phyloP scores from a whole-genome alignment of 306 rosid genomes.

The Senna siamea region DNA sequence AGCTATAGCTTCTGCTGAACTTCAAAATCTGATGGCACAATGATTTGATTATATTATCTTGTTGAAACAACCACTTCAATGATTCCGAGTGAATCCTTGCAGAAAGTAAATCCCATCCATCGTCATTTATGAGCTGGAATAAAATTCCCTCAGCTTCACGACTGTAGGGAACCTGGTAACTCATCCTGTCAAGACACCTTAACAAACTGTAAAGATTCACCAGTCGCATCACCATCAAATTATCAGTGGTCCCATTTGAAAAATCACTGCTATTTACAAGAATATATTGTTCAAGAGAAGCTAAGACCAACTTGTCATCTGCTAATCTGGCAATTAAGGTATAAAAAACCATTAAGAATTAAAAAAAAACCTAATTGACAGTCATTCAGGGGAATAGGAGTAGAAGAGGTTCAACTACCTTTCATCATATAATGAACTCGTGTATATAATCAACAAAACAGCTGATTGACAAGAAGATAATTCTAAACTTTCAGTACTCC shows the following conservation, averaged over 20 bases:
- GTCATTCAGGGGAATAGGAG: constrained; percentile 24
- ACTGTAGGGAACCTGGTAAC: constrained; percentile 65
- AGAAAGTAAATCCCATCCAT: constrained; percentile 76
- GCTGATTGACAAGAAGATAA: constrained; percentile 81
- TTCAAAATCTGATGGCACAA: constrained; percentile 71
- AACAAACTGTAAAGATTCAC: constrained; percentile 75
- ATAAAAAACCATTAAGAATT: constrained; percentile 38
- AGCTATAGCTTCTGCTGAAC: constrained; percentile 60
- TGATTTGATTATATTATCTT: constrained; percentile 62
- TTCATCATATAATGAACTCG: constrained; percentile 81
- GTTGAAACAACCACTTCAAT: constrained; percentile 90
- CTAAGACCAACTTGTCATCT: constrained; percentile 84
- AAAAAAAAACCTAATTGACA: not conserved
- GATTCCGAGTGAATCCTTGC: constrained; percentile 72
- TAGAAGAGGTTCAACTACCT: constrained; percentile 54
- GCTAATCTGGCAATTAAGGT: constrained; percentile 67
- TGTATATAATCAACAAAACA: constrained; percentile 66
- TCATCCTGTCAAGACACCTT: constrained; percentile 66
- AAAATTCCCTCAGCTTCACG: constrained; percentile 77
- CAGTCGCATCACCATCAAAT: constrained; percentile 54
- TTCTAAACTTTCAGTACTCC: constrained; percentile 55
- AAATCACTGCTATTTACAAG: constrained; percentile 59
- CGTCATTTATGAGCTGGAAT: constrained; percentile 60
- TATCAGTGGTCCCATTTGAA: constrained; percentile 46
- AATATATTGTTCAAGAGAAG: constrained; percentile 85